Percentiles rank a stretch among this genome's conserved stretches.
Evolutionary conservation across 495 filamentous ascomycete species (phyloP).

Genomic region (Hypoxylon cercidicola): DNA sequence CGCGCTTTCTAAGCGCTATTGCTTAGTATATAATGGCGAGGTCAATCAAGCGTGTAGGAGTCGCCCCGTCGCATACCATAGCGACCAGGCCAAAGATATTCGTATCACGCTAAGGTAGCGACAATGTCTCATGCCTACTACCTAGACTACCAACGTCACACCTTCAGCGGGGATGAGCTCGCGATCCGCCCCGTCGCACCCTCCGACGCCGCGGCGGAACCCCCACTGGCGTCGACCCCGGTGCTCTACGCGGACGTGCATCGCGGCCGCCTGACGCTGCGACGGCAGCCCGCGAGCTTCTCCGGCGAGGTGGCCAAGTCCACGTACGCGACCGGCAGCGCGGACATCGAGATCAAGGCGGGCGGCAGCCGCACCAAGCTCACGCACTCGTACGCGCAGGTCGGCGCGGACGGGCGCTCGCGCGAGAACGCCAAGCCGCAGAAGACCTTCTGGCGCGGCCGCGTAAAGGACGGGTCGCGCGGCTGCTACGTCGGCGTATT

Average conservation of each 20-base stretch:
- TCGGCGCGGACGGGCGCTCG: conserved; percentile 1
- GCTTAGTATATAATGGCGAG: neutral
- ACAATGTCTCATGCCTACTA: conserved; percentile 7
- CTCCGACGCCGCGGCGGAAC: neutral
- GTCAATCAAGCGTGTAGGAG: neutral
- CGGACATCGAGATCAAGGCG: conserved; percentile 1
- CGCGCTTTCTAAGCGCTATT: neutral
- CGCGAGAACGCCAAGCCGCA: neutral
- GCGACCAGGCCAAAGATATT: neutral
- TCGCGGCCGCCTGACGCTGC: neutral
- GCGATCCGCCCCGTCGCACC: conserved; percentile 8
- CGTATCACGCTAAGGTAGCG: neutral
- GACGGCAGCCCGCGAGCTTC: neutral
- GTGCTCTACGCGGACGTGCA: conserved; percentile 3
- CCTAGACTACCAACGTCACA: conserved; percentile 12
- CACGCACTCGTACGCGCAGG: conserved; percentile 6
- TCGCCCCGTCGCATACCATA: neutral
- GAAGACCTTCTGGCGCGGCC: conserved; percentile 6
- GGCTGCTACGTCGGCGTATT: conserved; percentile 16
- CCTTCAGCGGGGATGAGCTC: conserved; percentile 11
- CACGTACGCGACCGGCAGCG: neutral
- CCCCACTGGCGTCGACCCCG: neutral
- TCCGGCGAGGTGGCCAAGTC: neutral
- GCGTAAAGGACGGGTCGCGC: conserved; percentile 13
- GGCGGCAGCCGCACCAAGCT: neutral